Evolutionary conservation across 129 eudicot species (phyloP).

Genomic region (Smallanthus sonchifolius): DNA sequence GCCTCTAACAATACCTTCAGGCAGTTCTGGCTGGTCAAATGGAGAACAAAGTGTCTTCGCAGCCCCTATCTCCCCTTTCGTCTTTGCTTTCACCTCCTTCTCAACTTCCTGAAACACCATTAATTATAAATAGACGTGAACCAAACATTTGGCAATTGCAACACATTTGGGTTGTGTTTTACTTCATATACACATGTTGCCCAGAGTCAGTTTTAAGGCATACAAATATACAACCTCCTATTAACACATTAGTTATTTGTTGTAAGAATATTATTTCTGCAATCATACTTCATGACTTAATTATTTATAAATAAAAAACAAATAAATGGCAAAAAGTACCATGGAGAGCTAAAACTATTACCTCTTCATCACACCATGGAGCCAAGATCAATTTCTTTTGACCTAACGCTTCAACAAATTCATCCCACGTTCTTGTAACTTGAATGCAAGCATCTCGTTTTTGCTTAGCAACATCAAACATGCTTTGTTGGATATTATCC

Average conservation of each 20-base stretch:
- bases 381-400: conserved; percentile 76
- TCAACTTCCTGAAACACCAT: conserved; percentile 64
- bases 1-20: conserved; percentile 48
- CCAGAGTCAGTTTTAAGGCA: background rate
- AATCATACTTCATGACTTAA: background rate
- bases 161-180: background rate
- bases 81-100: conserved; percentile 61
- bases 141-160: background rate
- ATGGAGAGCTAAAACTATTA: conserved; percentile 6
- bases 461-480: conserved; percentile 63
- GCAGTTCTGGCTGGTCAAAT: conserved; percentile 61
- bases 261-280: background rate
- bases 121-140: background rate
- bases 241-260: background rate
- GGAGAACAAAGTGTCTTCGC: conserved; percentile 69
- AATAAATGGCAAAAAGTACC: background rate
- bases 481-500: conserved; percentile 49
- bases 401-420: conserved; percentile 51
- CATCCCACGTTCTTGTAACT: conserved; percentile 73
- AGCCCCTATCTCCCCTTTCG: conserved; percentile 72
- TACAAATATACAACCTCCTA: background rate
- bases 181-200: background rate
- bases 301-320: background rate
- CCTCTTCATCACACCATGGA: conserved; percentile 93
- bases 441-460: conserved; percentile 78